Base-by-base conservation (phyloP, 2,329 filamentous ascomycete genomes). In the Phyllosticta capitalensis region DNA sequence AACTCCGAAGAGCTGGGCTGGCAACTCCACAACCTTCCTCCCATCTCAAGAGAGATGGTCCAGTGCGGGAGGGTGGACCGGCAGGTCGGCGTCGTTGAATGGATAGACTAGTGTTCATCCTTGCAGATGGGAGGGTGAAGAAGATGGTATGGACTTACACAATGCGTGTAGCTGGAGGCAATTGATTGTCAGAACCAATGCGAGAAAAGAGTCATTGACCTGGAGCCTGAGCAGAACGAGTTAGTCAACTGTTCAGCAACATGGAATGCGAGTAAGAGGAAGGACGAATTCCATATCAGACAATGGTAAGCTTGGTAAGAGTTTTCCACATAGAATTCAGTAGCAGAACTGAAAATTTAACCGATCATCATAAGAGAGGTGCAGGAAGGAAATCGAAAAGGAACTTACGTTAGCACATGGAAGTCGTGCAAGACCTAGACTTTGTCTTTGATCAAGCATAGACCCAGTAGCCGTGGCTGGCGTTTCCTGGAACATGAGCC, bases 1-100 rank as follows among this genome's bases (percentile, higher is more conserved):
- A 83, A 65, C 65, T 64, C 59, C 64, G 55, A 61, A 56, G 65
- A 63, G 64, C 61, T 65, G 65, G 69, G 64, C 69, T 67, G 71
- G 76, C 71, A 83, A 88, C 87, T 89, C 83, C 86, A 89, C 87
- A 86, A 89, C 87, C 81, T 71, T 74, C 89, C 86, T 56, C 50
- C 58, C 58, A 74, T 77, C 80, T 45, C 38, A 14, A 62, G 52
- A 24, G 70, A 67, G 26, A 72, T 65, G 68, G 83, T 90, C 77
- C 72, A 82, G 86, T 88, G 83, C 73, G 86, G 82, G 81, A 89
- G 87, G 77, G 82, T 84, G 81, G 82, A 84, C 87, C 78, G 86
- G 85, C 78, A 72, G 76, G 75, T 74, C 21, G 81, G 58, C 22
- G 24, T 82, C 79, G 72, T 82, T 80, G 80, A 83, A 83, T 82